These are phyloP conservation scores for Ceriops tagal DNA, from an alignment of 345 rosid genomes.

Conservation along the genomic window DNA sequence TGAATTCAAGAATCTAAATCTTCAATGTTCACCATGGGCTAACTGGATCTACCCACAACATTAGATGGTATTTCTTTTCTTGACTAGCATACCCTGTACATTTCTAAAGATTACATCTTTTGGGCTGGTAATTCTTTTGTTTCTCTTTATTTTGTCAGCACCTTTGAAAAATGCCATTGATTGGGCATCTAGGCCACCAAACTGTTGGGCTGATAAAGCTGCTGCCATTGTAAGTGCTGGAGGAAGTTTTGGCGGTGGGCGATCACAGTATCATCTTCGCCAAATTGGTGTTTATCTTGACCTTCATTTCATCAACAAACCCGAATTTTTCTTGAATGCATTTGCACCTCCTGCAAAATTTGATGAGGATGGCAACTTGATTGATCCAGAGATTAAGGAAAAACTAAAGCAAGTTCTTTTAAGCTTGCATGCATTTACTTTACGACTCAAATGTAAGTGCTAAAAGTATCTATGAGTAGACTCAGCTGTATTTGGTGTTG, in stretches of 20 bases:
- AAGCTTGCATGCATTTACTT: slow-evolving; percentile 52
- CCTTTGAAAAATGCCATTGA: slow-evolving; percentile 80
- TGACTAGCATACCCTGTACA: too few relatives aligned
- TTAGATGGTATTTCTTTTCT: too few relatives aligned
- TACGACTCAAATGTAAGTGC: slow-evolving; percentile 36
- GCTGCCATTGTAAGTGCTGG: slow-evolving; percentile 74
- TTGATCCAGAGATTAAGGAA: slow-evolving; percentile 45
- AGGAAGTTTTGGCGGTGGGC: slow-evolving; percentile 59
- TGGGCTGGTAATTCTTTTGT: not conserved
- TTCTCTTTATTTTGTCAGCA: slow-evolving; percentile 26
- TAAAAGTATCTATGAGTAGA: not conserved
- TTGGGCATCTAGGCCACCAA: slow-evolving; percentile 79
- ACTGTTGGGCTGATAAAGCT: slow-evolving; percentile 75
- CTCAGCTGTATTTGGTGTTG: too few relatives aligned
- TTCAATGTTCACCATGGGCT: too few relatives aligned
- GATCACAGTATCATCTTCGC: slow-evolving; percentile 65
- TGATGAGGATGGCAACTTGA: slow-evolving; percentile 58
- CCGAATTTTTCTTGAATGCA: slow-evolving; percentile 62
- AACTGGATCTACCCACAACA: too few relatives aligned
- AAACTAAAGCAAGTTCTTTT: slow-evolving; percentile 48
- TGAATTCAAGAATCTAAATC: too few relatives aligned
- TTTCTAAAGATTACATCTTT: not conserved
- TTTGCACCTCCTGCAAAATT: slow-evolving; percentile 71
- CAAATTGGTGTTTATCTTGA: slow-evolving; percentile 75
- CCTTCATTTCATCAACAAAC: slow-evolving; percentile 88